Percentiles rank a stretch among this genome's conserved stretches.
These are phyloP conservation scores for Byssothecium circinans DNA, from an alignment of 2,329 filamentous ascomycete genomes.

Conservation along the genomic window DNA sequence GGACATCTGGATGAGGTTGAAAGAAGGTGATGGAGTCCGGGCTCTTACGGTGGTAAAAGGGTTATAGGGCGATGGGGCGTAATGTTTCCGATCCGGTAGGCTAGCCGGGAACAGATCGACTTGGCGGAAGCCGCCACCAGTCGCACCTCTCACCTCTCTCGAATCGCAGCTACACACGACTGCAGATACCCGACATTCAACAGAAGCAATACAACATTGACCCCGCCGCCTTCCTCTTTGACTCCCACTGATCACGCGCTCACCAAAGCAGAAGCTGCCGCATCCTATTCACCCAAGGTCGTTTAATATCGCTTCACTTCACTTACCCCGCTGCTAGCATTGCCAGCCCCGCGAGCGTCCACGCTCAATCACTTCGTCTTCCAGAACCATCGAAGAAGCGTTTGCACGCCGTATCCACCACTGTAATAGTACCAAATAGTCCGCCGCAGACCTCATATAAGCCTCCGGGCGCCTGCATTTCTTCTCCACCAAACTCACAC, in stretches of 20 bases:
- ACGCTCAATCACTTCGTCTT: neutral
- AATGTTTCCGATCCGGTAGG: constrained; percentile 11
- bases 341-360: neutral
- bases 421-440: neutral
- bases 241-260: neutral
- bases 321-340: neutral
- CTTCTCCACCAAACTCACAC: neutral
- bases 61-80: neutral
- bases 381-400: neutral
- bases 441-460: neutral
- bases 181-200: neutral
- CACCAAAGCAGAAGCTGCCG: neutral
- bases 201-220: neutral
- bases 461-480: constrained; percentile 1
- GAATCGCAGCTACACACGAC: constrained; percentile 26
- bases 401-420: neutral
- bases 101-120: constrained; percentile 14
- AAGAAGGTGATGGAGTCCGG: neutral
- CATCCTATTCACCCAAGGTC: neutral
- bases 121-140: constrained; percentile 30
- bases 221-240: neutral
- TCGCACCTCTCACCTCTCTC: constrained; percentile 12
- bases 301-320: neutral
- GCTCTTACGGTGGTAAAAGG: neutral
- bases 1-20: neutral